These are phyloP conservation scores for Colletotrichum endophyticum DNA, from an alignment of 2,329 filamentous ascomycete genomes.

Conservation along the genomic window DNA sequence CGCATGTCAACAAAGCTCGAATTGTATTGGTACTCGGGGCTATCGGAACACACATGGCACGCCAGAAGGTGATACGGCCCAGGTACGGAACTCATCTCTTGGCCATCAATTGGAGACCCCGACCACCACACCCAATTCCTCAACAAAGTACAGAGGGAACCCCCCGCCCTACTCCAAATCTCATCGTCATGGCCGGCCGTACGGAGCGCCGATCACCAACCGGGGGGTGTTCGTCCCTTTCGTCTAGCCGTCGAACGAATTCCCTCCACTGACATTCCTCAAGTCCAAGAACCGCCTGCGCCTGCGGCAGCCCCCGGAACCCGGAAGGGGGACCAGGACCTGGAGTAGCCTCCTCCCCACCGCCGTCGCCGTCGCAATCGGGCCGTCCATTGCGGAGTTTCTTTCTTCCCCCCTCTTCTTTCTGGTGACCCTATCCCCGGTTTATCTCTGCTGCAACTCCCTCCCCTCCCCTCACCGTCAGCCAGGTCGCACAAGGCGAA, in stretches of 20 bases:
- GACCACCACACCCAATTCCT: neutral
- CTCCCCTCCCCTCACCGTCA: neutral
- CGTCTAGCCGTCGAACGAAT: neutral
- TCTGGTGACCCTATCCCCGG: neutral
- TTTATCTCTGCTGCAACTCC: neutral
- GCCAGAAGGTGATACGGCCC: neutral
- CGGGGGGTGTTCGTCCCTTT: neutral
- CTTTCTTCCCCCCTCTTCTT: neutral
- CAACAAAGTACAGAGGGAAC: neutral
- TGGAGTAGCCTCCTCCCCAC: neutral
- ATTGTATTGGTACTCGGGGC: neutral
- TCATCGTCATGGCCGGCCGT: slow-evolving; percentile 9
- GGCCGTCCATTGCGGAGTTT: neutral
- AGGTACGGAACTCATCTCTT: neutral
- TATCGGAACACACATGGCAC: neutral
- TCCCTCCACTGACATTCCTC: slow-evolving; percentile 2
- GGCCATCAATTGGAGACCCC: neutral
- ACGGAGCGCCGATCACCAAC: slow-evolving; percentile 9
- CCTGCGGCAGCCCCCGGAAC: neutral
- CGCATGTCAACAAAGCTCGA: neutral
- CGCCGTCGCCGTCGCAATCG: neutral
- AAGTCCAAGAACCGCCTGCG: neutral
- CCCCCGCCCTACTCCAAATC: neutral
- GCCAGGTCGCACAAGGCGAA: neutral
- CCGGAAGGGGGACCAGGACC: neutral